Evolutionary conservation across 2,329 filamentous ascomycete species (phyloP), one percentile per base, ranked within the genome.

Genomic region (Diaporthe velutina): DNA sequence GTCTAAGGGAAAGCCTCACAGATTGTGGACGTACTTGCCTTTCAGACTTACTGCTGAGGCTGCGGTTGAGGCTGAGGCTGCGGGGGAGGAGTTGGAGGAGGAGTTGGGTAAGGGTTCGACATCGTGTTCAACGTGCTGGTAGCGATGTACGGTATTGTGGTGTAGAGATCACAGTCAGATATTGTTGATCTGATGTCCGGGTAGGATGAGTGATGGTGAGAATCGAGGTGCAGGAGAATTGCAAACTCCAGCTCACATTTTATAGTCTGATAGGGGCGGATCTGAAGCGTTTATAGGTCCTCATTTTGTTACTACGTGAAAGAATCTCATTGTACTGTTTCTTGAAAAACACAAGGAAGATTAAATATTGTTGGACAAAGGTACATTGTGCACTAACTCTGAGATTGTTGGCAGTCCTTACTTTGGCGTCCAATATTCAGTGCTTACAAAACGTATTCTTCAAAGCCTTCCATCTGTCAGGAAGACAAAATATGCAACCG

Each of bases 391-490:
- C 58, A 22, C 25, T 0, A 42, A 40, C 15, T 42, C 7, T 28
- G 15, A 25, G 38, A 1, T 7, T 19, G 8, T 42, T 25, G 2
- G 7, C 1, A 22, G 25, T 30, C 1, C 19, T 61, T 35, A 28
- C 6, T 15, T 12, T 38, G 19, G 28, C 42, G n/a, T 28, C 19
- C 12, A 4, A 42, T 19, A 1, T 17, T 8, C 12, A 38, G 19
- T 28, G 13, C 35, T 17, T 38, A 28, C 10, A 38, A 61, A 2
- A 8, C 9, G 35, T 12, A 8, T n/a, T 13, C 1, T 2, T 19
- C 1, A 28, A 3, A 25, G 17, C 13, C 25, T 42, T 0, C 1
- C n/a, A 22, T 2, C 5, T 15, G n/a, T 17, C 3, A 28, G 42
- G 8, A 5, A 61, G 35, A 28, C 13, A 61, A 3, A 28, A 22